phyloP scores from a whole-genome alignment of 441 rosid genomes.

The Adansonia gregorii region DNA sequence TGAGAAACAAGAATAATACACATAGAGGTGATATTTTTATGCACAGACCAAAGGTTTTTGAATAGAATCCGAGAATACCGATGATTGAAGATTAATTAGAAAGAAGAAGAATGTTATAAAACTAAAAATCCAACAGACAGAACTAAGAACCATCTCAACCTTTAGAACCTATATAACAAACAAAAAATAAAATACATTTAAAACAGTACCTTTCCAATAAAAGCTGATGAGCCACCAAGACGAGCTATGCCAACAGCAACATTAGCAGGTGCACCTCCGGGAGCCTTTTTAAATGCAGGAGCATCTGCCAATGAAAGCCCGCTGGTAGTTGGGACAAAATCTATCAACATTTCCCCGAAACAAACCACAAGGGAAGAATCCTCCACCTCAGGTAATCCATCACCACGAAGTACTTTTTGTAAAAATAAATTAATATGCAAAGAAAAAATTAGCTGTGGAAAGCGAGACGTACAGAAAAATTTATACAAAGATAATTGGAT shows the following conservation, averaged over 20 bases:
- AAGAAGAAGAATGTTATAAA: not conserved
- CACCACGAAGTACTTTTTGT: conserved; percentile 61
- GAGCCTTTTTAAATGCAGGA: conserved; percentile 90
- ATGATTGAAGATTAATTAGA: not conserved
- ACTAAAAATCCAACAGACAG: not conserved
- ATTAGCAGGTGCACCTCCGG: conserved; percentile 99
- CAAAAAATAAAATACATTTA: not conserved
- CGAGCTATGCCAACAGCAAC: conserved; percentile 98
- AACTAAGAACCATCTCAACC: not conserved
- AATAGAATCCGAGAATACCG: not conserved
- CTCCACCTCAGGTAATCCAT: conserved; percentile 47
- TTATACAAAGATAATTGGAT: not conserved
- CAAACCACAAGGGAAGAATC: conserved; percentile 73
- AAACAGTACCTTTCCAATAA: conserved; percentile 75
- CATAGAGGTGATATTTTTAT: not conserved
- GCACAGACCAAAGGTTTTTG: not conserved
- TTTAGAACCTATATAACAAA: not conserved
- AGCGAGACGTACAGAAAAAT: not conserved
- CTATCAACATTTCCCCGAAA: conserved; percentile 95
- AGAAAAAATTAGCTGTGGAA: conserved; percentile 3
- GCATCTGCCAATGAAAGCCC: conserved; percentile 88
- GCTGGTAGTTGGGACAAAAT: conserved; percentile 81
- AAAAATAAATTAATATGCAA: conserved; percentile 6
- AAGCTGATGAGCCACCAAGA: conserved; percentile 94
- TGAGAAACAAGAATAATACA: not conserved